These are phyloP conservation scores for Carex cristatella DNA, from an alignment of 176 grass and related monocot genomes.

Conservation along the genomic window DNA sequence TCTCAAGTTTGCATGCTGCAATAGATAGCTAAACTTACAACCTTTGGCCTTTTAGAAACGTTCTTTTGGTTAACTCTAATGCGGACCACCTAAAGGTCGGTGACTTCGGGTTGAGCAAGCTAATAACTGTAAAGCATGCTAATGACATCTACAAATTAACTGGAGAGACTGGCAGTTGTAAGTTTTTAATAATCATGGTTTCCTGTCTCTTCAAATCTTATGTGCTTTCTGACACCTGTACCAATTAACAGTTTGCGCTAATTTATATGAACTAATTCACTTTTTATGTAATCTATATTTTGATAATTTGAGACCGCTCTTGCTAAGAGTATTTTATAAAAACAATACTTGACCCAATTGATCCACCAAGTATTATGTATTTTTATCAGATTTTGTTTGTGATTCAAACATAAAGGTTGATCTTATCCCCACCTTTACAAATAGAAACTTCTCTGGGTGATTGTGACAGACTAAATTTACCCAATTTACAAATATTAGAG, in stretches of 20 bases:
- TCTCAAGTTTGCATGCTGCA: conserved; percentile 15
- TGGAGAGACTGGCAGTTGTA: conserved; percentile 98
- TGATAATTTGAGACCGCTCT: neutral
- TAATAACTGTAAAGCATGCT: conserved; percentile 82
- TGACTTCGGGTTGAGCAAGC: conserved; percentile 97
- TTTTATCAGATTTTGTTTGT: neutral
- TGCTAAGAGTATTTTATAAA: neutral
- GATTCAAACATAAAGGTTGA: neutral
- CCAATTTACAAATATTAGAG: neutral
- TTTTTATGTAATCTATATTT: neutral
- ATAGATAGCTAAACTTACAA: conserved; percentile 13
- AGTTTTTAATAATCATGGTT: conserved; percentile 27
- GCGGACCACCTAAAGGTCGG: conserved; percentile 98
- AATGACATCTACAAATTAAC: conserved; percentile 99
- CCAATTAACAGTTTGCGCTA: neutral
- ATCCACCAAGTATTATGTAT: neutral
- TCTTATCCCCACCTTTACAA: neutral
- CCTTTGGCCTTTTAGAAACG: conserved; percentile 60
- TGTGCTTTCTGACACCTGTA: neutral
- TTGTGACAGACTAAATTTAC: neutral
- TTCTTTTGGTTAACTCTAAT: conserved; percentile 88
- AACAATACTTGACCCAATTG: neutral
- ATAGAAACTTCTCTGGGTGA: neutral
- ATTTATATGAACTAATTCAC: neutral
- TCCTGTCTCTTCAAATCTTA: neutral